Conservation (phyloP, 345 rosid genomes). For the Excoecaria cochinchinensis region DNA sequence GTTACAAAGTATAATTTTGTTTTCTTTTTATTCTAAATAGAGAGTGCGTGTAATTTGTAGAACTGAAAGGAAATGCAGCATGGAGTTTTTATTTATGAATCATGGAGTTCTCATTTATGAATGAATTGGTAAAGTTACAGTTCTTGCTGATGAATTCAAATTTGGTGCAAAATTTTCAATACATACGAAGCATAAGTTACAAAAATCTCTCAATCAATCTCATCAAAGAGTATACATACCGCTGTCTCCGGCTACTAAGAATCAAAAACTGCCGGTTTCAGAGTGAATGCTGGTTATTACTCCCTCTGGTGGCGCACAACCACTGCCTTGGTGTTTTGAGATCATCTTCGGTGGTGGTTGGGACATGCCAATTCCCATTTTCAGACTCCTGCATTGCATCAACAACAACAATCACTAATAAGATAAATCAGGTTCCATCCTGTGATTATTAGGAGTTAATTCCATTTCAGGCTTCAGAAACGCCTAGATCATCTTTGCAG, state of each 20-base stretch:
- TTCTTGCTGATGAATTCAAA: not conserved
- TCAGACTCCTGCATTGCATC: constrained; percentile 70
- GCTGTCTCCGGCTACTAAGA: no score
- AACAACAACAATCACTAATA: not conserved
- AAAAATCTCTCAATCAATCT: not conserved
- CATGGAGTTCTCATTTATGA: no score
- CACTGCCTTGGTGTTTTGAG: constrained; percentile 67
- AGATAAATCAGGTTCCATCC: not conserved
- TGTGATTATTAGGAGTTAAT: not conserved
- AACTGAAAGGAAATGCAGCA: no score
- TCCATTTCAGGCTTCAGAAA: not conserved
- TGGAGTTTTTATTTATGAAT: no score
- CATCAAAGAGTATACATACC: not conserved
- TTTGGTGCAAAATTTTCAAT: no score
- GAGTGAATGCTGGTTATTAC: not conserved
- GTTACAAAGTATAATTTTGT: no score
- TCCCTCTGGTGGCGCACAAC: constrained; percentile 64
- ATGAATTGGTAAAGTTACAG: not conserved
- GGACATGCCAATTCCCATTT: constrained; percentile 86
- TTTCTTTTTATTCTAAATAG: no score
- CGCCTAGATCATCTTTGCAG: not conserved
- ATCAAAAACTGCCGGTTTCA: not conserved
- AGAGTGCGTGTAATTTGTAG: no score
- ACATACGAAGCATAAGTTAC: not conserved
- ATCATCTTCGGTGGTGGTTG: constrained; percentile 58